Base-by-base conservation (phyloP, 2,329 filamentous ascomycete genomes). In the Penicillium sp. region DNA sequence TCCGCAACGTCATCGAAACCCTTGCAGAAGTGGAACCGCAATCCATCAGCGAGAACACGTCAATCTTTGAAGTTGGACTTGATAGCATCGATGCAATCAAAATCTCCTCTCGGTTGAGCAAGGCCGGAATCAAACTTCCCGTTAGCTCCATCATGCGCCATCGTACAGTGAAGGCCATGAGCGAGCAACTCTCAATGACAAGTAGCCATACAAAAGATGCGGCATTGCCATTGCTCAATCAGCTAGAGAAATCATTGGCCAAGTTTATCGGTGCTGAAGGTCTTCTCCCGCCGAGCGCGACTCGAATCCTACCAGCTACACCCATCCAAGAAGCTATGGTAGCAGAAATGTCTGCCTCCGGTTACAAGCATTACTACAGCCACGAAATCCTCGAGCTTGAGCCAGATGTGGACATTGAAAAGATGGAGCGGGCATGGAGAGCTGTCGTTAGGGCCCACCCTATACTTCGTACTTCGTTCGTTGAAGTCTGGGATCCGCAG, bases 11-110 rank as follows among this genome's bases (percentile, higher is more conserved):
- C 63, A 80, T 96, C 41, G 82, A 87, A 1, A 64, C 67, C 0
- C 75, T 96, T 6, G 83, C 86, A 1, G 80, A 79, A 0, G 66
- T 86, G 0, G 68, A 81, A 0, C 68, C 72, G 3, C 68, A 78
- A 2, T 72, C 79, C 0, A 75, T 96, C 37, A 69, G 74, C 2
- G 81, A 83, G 49, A 72, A 77, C 7, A 84, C 84, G 0, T 87
- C 87, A 0, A 83, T 97, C 12, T 86, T 95, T 38, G 86, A 93
- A 62, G 80, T 97, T 32, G 92, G 92, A 0, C 80, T 97, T 7
- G 93, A 97, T 75, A 96, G 92, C 65, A 95, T 97, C 55, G 92
- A 97, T 71, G 83, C 88, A 2, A 93, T 97, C 70, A 95, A 91
- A 64, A 76, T 97, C 0, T 88, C 89, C 0, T 86, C 90, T 0